phyloP scores from a whole-genome alignment of 768 basidiomycete genomes.

The Fomitopsis serialis region DNA sequence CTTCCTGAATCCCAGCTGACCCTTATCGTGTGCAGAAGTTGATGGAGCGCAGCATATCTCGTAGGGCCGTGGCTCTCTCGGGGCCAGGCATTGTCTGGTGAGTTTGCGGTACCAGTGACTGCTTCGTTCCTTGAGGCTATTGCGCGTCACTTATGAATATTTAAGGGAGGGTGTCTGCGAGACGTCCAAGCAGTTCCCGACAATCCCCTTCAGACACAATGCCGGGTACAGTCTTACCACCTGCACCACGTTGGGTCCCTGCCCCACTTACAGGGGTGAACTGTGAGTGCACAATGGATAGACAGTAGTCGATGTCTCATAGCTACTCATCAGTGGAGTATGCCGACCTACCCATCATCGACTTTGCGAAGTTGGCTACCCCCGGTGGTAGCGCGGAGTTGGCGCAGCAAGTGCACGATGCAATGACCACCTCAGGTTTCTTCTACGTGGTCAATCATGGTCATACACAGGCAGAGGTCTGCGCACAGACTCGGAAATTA shows the following conservation, averaged over 20 bases:
- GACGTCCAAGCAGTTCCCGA: too few species aligned
- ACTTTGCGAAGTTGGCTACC: slow-evolving; percentile 20
- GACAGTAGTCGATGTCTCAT: neutral
- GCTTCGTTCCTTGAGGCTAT: too few species aligned
- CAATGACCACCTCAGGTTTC: slow-evolving; percentile 25
- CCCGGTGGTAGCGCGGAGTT: slow-evolving; percentile 22
- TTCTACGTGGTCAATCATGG: slow-evolving; percentile 29
- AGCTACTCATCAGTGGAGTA: slow-evolving; percentile 21
- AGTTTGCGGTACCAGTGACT: too few species aligned
- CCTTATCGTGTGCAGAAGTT: too few species aligned
- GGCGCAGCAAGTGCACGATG: slow-evolving; percentile 20
- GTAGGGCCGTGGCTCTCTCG: too few species aligned
- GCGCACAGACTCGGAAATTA: neutral
- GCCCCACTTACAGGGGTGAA: slow-evolving; percentile 29
- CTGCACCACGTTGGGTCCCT: slow-evolving; percentile 31
- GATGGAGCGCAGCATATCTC: too few species aligned
- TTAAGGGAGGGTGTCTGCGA: too few species aligned
- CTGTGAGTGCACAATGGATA: slow-evolving; percentile 21
- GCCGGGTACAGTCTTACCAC: slow-evolving; percentile 16
- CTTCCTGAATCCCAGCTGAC: too few species aligned
- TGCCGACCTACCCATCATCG: slow-evolving; percentile 26
- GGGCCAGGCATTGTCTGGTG: too few species aligned
- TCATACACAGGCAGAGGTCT: slow-evolving; percentile 20
- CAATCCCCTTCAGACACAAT: too few species aligned
- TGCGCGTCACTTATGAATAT: too few species aligned